phyloP scores from a whole-genome alignment of 345 rosid genomes.

The Eucalyptus grandis region DNA sequence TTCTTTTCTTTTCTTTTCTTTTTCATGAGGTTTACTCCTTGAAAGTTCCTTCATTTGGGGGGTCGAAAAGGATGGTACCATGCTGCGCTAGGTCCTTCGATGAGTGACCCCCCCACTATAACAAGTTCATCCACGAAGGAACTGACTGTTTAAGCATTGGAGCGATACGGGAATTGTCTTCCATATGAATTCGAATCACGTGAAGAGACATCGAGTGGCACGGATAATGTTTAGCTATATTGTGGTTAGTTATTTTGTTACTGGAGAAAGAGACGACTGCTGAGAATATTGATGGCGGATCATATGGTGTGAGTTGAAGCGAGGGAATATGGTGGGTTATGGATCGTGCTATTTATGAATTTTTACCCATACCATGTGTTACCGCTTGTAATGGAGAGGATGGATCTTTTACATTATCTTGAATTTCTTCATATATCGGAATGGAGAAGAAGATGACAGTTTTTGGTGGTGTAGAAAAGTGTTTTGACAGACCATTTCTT shows the following conservation, averaged over 20 bases:
- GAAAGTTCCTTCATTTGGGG: background rate
- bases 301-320: background rate
- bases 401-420: background rate
- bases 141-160: background rate
- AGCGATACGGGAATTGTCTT: background rate
- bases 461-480: background rate
- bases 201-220: background rate
- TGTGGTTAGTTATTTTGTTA: background rate
- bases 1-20: accelerated
- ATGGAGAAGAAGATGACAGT: background rate
- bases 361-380: background rate
- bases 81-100: background rate
- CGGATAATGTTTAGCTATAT: background rate
- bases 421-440: background rate
- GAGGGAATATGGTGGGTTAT: background rate
- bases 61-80: background rate
- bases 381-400: background rate
- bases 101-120: background rate
- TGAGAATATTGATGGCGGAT: background rate
- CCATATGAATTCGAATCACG: background rate
- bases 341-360: background rate
- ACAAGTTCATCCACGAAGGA: background rate
- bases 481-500: background rate
- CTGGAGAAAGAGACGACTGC: background rate
- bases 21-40: background rate